Evolutionary conservation across 345 rosid species (phyloP).

Genomic region (Salix brachista): DNA sequence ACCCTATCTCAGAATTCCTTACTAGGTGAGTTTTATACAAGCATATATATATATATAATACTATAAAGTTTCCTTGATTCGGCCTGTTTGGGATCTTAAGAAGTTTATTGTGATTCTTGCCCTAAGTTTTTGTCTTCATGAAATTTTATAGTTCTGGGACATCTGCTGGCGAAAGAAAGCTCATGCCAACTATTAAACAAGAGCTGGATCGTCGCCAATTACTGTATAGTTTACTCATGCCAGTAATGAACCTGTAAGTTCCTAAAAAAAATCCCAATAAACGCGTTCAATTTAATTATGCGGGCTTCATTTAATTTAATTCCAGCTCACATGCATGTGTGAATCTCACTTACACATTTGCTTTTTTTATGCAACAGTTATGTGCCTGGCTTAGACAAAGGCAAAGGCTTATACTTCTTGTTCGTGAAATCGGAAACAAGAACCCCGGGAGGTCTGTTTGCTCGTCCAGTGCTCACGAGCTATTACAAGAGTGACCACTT

Average conservation of each 20-base stretch:
- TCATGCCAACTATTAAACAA: constrained; percentile 90
- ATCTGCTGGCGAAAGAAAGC: constrained; percentile 96
- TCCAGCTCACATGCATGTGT: constrained; percentile 2
- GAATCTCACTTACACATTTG: neutral
- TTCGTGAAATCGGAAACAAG: constrained; percentile 38
- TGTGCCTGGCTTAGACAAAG: constrained; percentile 85
- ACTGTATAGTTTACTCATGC: constrained; percentile 89
- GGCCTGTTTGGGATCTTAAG: neutral
- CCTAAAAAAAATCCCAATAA: neutral
- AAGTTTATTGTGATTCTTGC: neutral
- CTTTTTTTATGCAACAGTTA: constrained; percentile 41
- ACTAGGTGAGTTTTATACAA: constrained; percentile 46
- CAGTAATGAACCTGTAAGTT: constrained; percentile 98
- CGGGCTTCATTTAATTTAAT: constrained; percentile 11
- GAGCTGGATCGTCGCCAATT: constrained; percentile 93
- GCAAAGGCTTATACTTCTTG: constrained; percentile 66
- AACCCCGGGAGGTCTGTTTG: constrained; percentile 39
- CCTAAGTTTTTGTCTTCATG: neutral
- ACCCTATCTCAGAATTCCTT: constrained; percentile 71
- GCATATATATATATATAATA: neutral
- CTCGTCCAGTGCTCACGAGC: constrained; percentile 45
- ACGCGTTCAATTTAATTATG: neutral
- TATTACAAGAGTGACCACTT: constrained; percentile 43
- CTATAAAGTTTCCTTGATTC: neutral
- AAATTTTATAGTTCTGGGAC: constrained; percentile 72